Percentiles rank a stretch among this genome's conserved stretches.
These are phyloP conservation scores for Paraphaeosphaeria minitans DNA, from an alignment of 2,329 filamentous ascomycete species.

Conservation along the genomic window DNA sequence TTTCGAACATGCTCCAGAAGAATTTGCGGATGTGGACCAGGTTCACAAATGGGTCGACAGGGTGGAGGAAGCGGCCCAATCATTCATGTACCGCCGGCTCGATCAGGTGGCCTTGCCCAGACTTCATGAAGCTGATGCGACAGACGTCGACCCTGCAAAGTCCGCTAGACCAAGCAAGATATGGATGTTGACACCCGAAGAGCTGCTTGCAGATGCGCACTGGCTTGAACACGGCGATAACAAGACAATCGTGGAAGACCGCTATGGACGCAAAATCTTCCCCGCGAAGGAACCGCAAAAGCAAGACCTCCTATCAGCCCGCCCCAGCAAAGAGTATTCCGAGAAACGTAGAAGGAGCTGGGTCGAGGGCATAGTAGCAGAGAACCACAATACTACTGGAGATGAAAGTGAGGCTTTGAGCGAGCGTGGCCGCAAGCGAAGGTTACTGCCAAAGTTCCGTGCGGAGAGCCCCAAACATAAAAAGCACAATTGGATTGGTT, in stretches of 20 bases:
- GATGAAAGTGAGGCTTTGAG: slow-evolving; percentile 46
- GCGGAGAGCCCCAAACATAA: slow-evolving; percentile 40
- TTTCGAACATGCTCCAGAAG: slow-evolving; percentile 75
- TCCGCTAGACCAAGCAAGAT: slow-evolving; percentile 76
- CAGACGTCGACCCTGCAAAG: slow-evolving; percentile 53
- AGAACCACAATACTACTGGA: slow-evolving; percentile 33
- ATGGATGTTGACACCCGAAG: slow-evolving; percentile 82
- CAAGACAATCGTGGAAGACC: slow-evolving; percentile 80
- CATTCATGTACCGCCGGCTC: slow-evolving; percentile 43
- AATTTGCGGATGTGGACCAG: slow-evolving; percentile 74
- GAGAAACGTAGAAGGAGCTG: slow-evolving; percentile 42
- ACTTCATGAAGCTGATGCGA: slow-evolving; percentile 35
- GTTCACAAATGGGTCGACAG: slow-evolving; percentile 80
- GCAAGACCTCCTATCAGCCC: slow-evolving; percentile 37
- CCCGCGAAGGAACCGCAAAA: slow-evolving; percentile 28
- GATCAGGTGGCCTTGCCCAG: slow-evolving; percentile 44
- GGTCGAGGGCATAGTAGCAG: slow-evolving; percentile 35
- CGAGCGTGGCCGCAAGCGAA: slow-evolving; percentile 45
- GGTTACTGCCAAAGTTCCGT: slow-evolving; percentile 38
- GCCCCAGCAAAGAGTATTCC: slow-evolving; percentile 40
- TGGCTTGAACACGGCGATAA: slow-evolving; percentile 87
- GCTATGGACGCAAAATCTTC: slow-evolving; percentile 75
- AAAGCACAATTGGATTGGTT: slow-evolving; percentile 36
- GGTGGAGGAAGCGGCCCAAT: slow-evolving; percentile 58
- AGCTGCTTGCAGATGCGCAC: slow-evolving; percentile 85